Evolutionary conservation across 169 alveolate species (phyloP), one percentile per base, ranked within the genome.

Genomic region (Besnoitia besnoiti): DNA sequence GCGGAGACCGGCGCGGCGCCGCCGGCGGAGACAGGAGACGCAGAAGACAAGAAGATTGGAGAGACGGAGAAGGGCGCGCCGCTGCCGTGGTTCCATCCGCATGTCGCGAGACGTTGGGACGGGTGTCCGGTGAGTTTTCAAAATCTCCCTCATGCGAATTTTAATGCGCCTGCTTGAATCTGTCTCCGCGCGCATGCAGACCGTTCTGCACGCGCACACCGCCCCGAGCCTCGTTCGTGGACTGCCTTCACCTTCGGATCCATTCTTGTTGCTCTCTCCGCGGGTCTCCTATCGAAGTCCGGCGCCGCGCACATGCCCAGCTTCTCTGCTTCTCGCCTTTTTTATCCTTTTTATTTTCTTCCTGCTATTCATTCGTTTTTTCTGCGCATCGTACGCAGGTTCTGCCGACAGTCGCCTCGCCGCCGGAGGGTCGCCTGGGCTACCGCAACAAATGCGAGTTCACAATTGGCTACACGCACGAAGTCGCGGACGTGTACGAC

Each of bases 391-490:
- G 62, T 19, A 2, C 49, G 8, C 79, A 85, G 90, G 90, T 85
- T 50, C 79, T 85, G 76, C 90, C 90, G 46, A 27, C 90, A 30
- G 49, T 85, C 49, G 49, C 80, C 12, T 51, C 90, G 44, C 80
- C 79, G 3, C 76, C 61, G 0, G 77, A 51, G 24, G 85, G 92
- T 46, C 77, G 90, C n/a, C 49, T 49, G 37, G 90, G 90, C 10
- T 94, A 94, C 75, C 90, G 96, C 79, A 94, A 94, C 85, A 94
- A 94, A 42, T 94, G 94, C 84, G 96, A 94, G 77, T 93, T 94
- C 47, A 90, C 96, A 4, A 92, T 94, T n/a, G 95, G 95, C 19
- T 85, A 62, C 76, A 85, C 93, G 0, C 59, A 46, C 55, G 80
- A 50, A 35, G 85, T 75, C 59, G 93, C 85, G 33, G 40, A 44